Conservation (phyloP, 2,329 filamentous ascomycete genomes). For the Cladosporium colombiae region DNA sequence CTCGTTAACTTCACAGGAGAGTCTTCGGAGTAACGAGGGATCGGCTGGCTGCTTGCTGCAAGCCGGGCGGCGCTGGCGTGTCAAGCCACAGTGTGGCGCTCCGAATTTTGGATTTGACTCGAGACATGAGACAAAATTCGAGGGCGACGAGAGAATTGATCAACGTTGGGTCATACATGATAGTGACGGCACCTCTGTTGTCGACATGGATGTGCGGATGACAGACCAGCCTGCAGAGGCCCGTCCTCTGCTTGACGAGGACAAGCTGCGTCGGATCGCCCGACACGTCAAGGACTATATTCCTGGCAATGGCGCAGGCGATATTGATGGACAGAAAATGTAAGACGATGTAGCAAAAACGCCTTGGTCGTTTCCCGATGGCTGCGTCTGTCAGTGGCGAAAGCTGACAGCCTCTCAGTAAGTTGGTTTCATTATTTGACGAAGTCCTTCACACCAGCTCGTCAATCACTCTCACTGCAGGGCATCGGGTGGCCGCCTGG, state of each 20-base stretch:
- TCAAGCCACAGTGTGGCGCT: slow-evolving; percentile 11
- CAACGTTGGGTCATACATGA: background rate
- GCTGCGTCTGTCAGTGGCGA: slow-evolving; percentile 3
- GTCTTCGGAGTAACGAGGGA: slow-evolving; percentile 9
- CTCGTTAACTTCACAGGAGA: slow-evolving; percentile 16
- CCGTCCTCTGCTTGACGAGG: slow-evolving; percentile 23
- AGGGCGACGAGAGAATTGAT: slow-evolving; percentile 1
- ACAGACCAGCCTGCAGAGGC: slow-evolving; percentile 5
- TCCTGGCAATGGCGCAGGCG: slow-evolving; percentile 8
- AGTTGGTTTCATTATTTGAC: slow-evolving; percentile 25
- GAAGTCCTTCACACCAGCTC: slow-evolving; percentile 27
- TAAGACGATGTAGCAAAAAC: slow-evolving; percentile 23
- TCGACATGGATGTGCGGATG: slow-evolving; percentile 12
- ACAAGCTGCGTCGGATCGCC: slow-evolving; percentile 25
- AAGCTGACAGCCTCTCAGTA: slow-evolving; percentile 22
- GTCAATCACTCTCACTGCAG: slow-evolving; percentile 28
- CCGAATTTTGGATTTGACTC: background rate
- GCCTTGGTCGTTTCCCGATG: background rate
- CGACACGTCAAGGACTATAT: slow-evolving; percentile 21
- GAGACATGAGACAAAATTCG: slow-evolving; percentile 9
- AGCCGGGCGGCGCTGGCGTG: background rate
- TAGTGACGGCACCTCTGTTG: background rate
- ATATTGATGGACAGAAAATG: slow-evolving; percentile 23
- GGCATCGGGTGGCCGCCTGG: slow-evolving; percentile 49
- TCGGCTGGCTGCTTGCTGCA: slow-evolving; percentile 9